Evolutionary conservation across 805 yeast species (phyloP).

Genomic region (Nematodospora valgi): DNA sequence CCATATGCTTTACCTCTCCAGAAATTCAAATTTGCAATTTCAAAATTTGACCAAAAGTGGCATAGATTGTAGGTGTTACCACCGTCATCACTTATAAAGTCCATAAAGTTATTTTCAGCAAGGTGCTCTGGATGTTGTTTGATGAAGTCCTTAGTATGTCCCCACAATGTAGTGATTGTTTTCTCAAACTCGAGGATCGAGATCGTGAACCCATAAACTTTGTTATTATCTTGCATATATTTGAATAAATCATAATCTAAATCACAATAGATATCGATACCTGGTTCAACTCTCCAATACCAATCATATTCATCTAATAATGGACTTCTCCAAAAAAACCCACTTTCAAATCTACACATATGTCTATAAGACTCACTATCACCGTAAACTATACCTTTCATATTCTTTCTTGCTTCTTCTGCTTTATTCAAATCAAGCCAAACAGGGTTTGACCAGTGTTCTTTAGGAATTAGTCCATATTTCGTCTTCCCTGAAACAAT

Average conservation of each 20-base stretch:
- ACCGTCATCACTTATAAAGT: conserved; percentile 64
- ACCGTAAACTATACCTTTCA: conserved; percentile 81
- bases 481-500: conserved; percentile 73
- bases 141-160: conserved; percentile 66
- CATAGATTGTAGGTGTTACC: conserved; percentile 77
- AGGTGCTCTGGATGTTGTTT: conserved; percentile 45
- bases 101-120: conserved; percentile 62
- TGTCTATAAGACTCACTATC: conserved; percentile 76
- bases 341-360: conserved; percentile 91
- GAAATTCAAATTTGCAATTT: conserved; percentile 68
- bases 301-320: conserved; percentile 73
- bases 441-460: conserved; percentile 84
- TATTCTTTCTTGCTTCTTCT: conserved; percentile 57
- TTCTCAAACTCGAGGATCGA: conserved; percentile 76
- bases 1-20: conserved; percentile 69
- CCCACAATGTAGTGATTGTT: conserved; percentile 86
- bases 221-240: conserved; percentile 69
- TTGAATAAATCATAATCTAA: conserved; percentile 83
- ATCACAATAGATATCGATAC: conserved; percentile 76
- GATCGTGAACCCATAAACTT: conserved; percentile 85
- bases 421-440: conserved; percentile 81
- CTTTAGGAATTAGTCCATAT: conserved; percentile 77
- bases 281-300: conserved; percentile 96
- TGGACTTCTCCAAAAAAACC: conserved; percentile 81
- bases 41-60: conserved; percentile 92